A percentile compares a stretch with the other conserved stretches of the same genome.
phyloP scores from a whole-genome alignment of 1,139 yeast species.

The Hanseniaspora sp. region DNA sequence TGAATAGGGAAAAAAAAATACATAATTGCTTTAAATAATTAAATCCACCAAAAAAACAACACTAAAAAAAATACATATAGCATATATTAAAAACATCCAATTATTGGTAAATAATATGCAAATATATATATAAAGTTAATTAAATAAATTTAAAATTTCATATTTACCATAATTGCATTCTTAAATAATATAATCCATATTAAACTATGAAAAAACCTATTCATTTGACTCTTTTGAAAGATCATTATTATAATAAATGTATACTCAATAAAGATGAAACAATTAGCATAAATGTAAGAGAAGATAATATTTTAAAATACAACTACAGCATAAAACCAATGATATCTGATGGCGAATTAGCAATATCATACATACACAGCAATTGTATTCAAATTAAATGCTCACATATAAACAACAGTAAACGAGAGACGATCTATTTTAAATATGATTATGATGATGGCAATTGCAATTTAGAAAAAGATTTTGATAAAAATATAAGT shows the following conservation, averaged over 20 bases:
- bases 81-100: too few species aligned
- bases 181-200: not conserved
- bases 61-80: too few species aligned
- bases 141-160: too few species aligned
- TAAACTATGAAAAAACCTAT: constrained; percentile 3
- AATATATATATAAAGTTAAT: not conserved
- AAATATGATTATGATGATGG: not conserved
- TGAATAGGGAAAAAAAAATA: too few species aligned
- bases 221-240: constrained; percentile 5
- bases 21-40: too few species aligned
- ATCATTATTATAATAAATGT: not conserved
- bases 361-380: constrained; percentile 1
- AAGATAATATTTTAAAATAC: constrained; percentile 8
- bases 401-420: constrained; percentile 2
- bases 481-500: not conserved
- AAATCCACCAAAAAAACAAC: too few species aligned
- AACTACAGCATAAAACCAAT: constrained; percentile 4
- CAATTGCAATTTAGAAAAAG: not conserved
- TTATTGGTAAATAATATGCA: too few species aligned
- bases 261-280: not conserved
- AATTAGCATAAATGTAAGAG: constrained; percentile 4
- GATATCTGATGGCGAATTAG: not conserved
- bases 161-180: not conserved
- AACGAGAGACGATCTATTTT: constrained; percentile 6
- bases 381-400: constrained; percentile 8